A percentile compares a stretch with the other conserved stretches of the same genome.
These are phyloP conservation scores for Coix lacrymajobi DNA, from an alignment of 176 grass and related monocot species.

Conservation along the genomic window DNA sequence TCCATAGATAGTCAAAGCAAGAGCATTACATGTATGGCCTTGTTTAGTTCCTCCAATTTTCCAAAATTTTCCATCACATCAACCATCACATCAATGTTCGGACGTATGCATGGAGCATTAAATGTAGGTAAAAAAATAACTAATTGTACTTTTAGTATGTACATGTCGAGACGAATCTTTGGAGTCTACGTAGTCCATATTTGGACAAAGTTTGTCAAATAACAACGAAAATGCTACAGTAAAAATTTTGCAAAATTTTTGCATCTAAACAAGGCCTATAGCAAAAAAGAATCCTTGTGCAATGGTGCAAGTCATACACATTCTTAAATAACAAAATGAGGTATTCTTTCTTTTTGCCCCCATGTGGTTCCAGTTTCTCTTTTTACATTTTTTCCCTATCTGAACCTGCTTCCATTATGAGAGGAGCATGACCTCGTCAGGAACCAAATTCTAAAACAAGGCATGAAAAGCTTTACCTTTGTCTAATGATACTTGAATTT, in stretches of 20 bases:
- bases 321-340: background rate
- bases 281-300: conserved; percentile 17
- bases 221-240: too few species aligned
- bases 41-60: too few species aligned
- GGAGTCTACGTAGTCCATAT: too few species aligned
- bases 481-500: background rate
- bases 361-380: background rate
- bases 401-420: background rate
- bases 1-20: background rate
- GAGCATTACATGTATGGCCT: background rate
- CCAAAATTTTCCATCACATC: too few species aligned
- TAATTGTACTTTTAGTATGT: too few species aligned
- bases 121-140: too few species aligned
- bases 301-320: background rate
- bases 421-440: background rate
- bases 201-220: too few species aligned
- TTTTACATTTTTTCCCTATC: background rate
- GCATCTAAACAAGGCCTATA: too few species aligned
- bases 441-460: background rate
- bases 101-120: too few species aligned
- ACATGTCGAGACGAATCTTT: too few species aligned
- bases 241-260: too few species aligned
- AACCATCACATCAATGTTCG: too few species aligned
- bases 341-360: background rate
- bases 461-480: background rate